phyloP scores from a whole-genome alignment of 1,284 basidiomycete genomes.

The Xerocomus nothofagi region DNA sequence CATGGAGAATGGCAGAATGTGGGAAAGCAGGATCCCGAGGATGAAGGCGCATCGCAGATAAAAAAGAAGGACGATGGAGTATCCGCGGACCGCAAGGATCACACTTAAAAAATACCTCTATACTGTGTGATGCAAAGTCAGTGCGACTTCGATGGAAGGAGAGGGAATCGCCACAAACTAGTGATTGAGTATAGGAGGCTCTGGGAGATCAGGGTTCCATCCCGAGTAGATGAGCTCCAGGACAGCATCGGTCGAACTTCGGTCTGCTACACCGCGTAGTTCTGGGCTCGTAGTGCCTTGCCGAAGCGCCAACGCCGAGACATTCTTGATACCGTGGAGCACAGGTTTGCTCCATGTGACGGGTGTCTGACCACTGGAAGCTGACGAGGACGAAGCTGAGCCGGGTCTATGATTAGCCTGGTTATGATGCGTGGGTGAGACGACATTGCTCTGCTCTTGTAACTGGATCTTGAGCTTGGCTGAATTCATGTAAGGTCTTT shows the following conservation, averaged over 20 bases:
- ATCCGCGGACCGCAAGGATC: slow-evolving; percentile 81
- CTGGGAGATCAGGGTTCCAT: slow-evolving; percentile 80
- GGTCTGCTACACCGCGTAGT: slow-evolving; percentile 37
- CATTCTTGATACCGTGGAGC: slow-evolving; percentile 6
- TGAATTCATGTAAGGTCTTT: slow-evolving; percentile 33
- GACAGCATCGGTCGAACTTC: slow-evolving; percentile 48
- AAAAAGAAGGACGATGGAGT: slow-evolving; percentile 75
- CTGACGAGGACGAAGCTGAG: slow-evolving; percentile 29
- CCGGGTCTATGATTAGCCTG: slow-evolving; percentile 18
- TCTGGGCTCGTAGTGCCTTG: slow-evolving; percentile 55
- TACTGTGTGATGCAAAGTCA: slow-evolving; percentile 47
- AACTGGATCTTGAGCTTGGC: slow-evolving; percentile 65
- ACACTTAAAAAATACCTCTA: slow-evolving; percentile 79
- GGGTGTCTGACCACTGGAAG: slow-evolving; percentile 18
- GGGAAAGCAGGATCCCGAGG: slow-evolving; percentile 78
- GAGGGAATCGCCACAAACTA: slow-evolving; percentile 52
- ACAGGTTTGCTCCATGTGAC: slow-evolving; percentile 6
- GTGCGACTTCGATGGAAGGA: neutral
- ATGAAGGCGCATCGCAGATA: slow-evolving; percentile 70
- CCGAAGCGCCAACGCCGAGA: slow-evolving; percentile 30
- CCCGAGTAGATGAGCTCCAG: slow-evolving; percentile 69
- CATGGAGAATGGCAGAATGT: slow-evolving; percentile 79
- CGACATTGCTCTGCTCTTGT: slow-evolving; percentile 46
- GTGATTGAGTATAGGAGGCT: slow-evolving; percentile 66
- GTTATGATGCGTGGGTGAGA: slow-evolving; percentile 8